These are phyloP conservation scores for Sclerotinia subarctica DNA, from an alignment of 2,329 filamentous ascomycete genomes.

Conservation along the genomic window DNA sequence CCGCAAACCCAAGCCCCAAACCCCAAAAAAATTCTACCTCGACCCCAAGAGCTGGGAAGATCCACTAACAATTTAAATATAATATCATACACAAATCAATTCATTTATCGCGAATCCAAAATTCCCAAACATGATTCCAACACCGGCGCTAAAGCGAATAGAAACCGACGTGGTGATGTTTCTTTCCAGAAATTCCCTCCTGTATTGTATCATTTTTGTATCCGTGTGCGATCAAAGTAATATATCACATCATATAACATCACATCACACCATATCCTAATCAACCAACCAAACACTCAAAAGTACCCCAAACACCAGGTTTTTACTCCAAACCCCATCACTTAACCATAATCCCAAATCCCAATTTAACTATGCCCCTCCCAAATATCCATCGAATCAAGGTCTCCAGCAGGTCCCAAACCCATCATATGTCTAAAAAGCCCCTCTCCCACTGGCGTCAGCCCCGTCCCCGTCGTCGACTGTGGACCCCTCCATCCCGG, in stretches of 20 bases:
- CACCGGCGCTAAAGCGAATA: background rate
- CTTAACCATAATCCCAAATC: background rate
- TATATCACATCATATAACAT: background rate
- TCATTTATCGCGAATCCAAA: background rate
- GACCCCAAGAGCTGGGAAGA: no score
- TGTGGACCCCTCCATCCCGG: conserved; percentile 42
- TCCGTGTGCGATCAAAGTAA: background rate
- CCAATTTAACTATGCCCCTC: conserved; percentile 25
- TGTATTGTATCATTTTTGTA: background rate
- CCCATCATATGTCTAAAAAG: conserved; percentile 56
- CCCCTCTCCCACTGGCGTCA: conserved; percentile 56
- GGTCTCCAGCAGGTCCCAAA: conserved; percentile 46
- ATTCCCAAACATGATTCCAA: background rate
- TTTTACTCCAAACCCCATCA: background rate
- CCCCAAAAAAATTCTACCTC: background rate
- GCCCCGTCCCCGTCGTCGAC: conserved; percentile 42
- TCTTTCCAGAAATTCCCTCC: background rate
- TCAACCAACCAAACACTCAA: background rate
- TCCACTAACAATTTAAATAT: no score
- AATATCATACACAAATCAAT: background rate
- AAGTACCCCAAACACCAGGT: background rate
- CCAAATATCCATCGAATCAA: conserved; percentile 48
- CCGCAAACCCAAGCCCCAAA: background rate
- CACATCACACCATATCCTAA: background rate
- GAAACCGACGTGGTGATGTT: background rate